Evolutionary conservation across 768 basidiomycete genomes (phyloP).

Genomic region (Paxillus rubicundulus): DNA sequence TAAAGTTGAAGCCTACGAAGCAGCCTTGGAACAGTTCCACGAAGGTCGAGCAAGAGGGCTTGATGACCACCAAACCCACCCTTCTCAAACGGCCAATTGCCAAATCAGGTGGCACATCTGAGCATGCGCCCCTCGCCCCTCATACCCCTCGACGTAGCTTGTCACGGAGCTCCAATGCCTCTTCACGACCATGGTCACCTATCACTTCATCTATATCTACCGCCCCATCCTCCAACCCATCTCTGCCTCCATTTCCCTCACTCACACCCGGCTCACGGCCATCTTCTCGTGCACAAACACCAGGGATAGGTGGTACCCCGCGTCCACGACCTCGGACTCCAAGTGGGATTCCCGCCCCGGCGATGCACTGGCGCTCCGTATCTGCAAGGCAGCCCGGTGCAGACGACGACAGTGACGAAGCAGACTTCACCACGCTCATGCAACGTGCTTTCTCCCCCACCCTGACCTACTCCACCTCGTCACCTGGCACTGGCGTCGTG

Average conservation of each 20-base stretch:
- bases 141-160: slow-evolving; percentile 58
- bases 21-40: slow-evolving; percentile 83
- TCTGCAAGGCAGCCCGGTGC: slow-evolving; percentile 47
- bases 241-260: slow-evolving; percentile 35
- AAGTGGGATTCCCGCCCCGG: slow-evolving; percentile 71
- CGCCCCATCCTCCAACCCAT: slow-evolving; percentile 49
- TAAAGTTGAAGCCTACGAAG: slow-evolving; percentile 41
- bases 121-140: slow-evolving; percentile 46
- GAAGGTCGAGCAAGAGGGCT: slow-evolving; percentile 57
- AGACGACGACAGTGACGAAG: slow-evolving; percentile 46
- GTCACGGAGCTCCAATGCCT: slow-evolving; percentile 72
- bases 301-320: slow-evolving; percentile 45
- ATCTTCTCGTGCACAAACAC: slow-evolving; percentile 61
- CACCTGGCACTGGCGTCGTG: slow-evolving; percentile 28
- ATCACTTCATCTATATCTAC: slow-evolving; percentile 70
- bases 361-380: slow-evolving; percentile 45
- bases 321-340: slow-evolving; percentile 78
- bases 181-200: slow-evolving; percentile 80
- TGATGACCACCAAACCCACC: slow-evolving; percentile 45
- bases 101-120: slow-evolving; percentile 45
- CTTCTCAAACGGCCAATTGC: slow-evolving; percentile 48
- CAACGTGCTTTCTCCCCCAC: slow-evolving; percentile 65
- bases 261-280: slow-evolving; percentile 32
- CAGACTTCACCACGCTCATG: slow-evolving; percentile 42
- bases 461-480: slow-evolving; percentile 46